Base-by-base conservation (phyloP, 2,329 filamentous ascomycete species). In the Talaromyces pinophilus region DNA sequence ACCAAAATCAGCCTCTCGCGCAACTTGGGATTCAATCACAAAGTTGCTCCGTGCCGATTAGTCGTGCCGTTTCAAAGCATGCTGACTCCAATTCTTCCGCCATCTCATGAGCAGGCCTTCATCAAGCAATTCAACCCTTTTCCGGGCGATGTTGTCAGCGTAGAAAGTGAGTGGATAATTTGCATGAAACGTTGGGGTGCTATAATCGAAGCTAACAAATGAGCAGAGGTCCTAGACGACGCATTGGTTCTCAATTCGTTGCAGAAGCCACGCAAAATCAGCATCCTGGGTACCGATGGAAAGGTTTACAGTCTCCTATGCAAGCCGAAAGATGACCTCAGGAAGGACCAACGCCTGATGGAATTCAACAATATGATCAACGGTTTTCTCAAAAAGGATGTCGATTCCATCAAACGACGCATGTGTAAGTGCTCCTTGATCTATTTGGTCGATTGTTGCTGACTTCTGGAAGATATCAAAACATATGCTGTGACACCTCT, bases 341-440 rank as follows among this genome's bases (percentile, higher is more conserved):
- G 95, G 61, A 99, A 96, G 71, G 96, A 99, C 73, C 94, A 98
- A 77, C 92, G 95, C 62, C 88, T 99, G 22, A 99, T 99, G 93
- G 96, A 99, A 76, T 99, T 99, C 83, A 99, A 98, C 76, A 89
- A 90, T 55, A 95, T 98, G 87, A 98, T 99, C 82, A 99, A 99
- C 76, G 87, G 95, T 67, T 92, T 94, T 2, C 81, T 99, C 65
- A 97, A 97, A 75, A 89, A 91, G 68, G 93, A 98, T 73, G 89
- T 93, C 1, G 93, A 97, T 75, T 92, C 93, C 17, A 96, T 92
- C 78, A 91, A 92, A 76, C 88, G 95, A 17, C 91, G 95, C 70
- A 85, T 99, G 64, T 96, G 81, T 83, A 74, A 70, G 80, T 72
- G 30, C 17, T 54, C 46, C 54, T n/a, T 22, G 8, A 15, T 60